Evolutionary conservation across 345 rosid genomes (phyloP), one percentile per base, ranked within the genome.

Genomic region (Cardamine chenopodiifolia): DNA sequence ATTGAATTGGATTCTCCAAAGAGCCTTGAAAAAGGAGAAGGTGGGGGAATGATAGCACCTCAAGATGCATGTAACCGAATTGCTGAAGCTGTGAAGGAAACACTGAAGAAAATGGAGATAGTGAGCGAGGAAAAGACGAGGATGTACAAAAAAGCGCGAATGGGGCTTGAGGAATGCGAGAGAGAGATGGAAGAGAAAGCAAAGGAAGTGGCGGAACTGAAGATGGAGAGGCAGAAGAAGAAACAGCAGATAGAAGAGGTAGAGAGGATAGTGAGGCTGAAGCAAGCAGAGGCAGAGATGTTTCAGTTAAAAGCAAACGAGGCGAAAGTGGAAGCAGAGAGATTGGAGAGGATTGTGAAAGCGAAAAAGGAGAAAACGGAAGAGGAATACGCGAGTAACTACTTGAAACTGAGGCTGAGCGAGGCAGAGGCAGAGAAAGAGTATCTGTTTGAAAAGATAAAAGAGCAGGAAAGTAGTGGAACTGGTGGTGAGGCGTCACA

Each of bases 341-440:
- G 92, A 83, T 81, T 92, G 74, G 93, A 92, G 82, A 87, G 96
- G 77, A 90, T 95, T 50, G 89, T 89, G 40, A 90, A 89, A 28
- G 99, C 97, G 35, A 95, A 92, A 72, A 84, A 88, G 26, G 98
- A 92, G 61, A 92, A 89, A 79, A 86, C 97, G 0, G 98, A 96
- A 79, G 98, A 96, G 74, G 99, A 96, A 76, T 96, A 89, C 71
- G 95, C 96, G 3, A 90, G 82, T 77, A 87, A 87, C 81, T 92
- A 92, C 73, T 86, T 90, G 65, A 89, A 96, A 62, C 95, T 83
- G 31, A 86, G 96, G 59, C 80, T 96, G 62, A 96, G 98, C 47
- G 98, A 96, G 81, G 97, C 99, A 0, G 99, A 92, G 83, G 99
- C 98, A 0, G 98, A 96, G 85, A 96, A 89, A 82, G 94, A 92